Base-by-base conservation (phyloP, 2,329 filamentous ascomycete genomes). In the Dichotomopilus funicola region DNA sequence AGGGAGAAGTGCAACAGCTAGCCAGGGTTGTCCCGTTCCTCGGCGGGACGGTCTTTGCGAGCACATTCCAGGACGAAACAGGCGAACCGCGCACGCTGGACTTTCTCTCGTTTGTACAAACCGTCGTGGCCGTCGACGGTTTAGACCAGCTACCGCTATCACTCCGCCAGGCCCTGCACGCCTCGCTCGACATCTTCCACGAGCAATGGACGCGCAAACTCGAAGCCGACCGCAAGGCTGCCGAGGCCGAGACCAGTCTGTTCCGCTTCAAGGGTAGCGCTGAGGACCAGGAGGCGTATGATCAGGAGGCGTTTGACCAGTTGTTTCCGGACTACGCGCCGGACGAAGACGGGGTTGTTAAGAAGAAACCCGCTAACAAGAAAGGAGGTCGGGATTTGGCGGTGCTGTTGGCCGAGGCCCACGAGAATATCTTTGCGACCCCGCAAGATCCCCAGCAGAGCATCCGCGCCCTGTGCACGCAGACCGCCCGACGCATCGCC, bases 251-350 rank as follows among this genome's bases (percentile, higher is more conserved):
- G 59, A 83, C 81, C 5, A 91, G 88, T 59, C 71, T 95, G 41
- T 99, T 95, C 70, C 86, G 85, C 19, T 96, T 94, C 72, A 83
- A 84, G 60, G 92, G 91, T 36, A 86, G 84, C 41, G 74, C 82
- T 41, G 87, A 91, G 58, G 86, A 91, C 48, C 83, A 89, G 61
- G 87, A 95, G 54, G 86, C 88, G 63, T 75, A 81, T 8, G 83
- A 90, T 51, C 80, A 86, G 59, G 81, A 87, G 54, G 88, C 94
- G 60, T 86, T 96, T 61, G 79, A 85, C 19, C 80, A 87, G 60
- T 74, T 97, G 6, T 97, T 97, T 73, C 92, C 92, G 1, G 82
- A 80, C 5, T 95, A 84, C 60, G 84, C 88, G 11, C 78, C 80
- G 1, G 77, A 75, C 2, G 70, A 73, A 2, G 67, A 73, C 47